These are phyloP conservation scores for Plasmodium relictum DNA, from an alignment of 169 alveolate species.

Conservation along the genomic window DNA sequence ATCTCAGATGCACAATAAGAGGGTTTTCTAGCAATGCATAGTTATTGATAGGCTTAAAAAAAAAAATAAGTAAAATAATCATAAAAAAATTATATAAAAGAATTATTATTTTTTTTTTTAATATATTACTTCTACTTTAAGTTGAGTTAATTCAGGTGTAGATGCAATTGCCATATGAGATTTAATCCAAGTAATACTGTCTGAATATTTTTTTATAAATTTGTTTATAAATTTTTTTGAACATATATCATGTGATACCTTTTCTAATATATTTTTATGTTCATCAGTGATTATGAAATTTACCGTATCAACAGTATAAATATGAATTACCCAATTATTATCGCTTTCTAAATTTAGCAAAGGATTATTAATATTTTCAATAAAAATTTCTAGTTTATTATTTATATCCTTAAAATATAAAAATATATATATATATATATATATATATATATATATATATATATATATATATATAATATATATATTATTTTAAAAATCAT, in stretches of 20 bases:
- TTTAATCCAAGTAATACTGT: constrained; percentile 21
- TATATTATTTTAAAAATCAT: neutral
- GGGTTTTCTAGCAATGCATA: constrained; percentile 51
- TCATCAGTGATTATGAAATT: constrained; percentile 11
- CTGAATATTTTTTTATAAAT: constrained; percentile 25
- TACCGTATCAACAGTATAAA: constrained; percentile 10
- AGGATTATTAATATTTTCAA: constrained; percentile 51
- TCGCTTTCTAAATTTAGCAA: constrained; percentile 17
- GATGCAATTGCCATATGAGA: constrained; percentile 27
- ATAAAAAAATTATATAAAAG: neutral
- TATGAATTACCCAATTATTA: constrained; percentile 30
- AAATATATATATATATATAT: neutral
- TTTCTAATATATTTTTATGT: constrained; percentile 42
- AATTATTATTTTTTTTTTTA: too few relatives aligned
- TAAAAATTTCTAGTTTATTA: neutral
- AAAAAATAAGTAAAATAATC: neutral
- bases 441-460: neutral
- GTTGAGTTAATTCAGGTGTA: constrained; percentile 25
- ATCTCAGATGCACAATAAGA: neutral
- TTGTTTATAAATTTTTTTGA: constrained; percentile 40
- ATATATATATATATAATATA: constrained; percentile 1
- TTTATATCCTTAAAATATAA: constrained; percentile 10
- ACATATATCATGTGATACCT: constrained; percentile 56
- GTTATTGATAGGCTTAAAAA: constrained; percentile 12
- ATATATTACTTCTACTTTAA: constrained; percentile 31